These are phyloP conservation scores for Rugosomyces carneus DNA, from an alignment of 1,284 basidiomycete species.

Conservation along the genomic window DNA sequence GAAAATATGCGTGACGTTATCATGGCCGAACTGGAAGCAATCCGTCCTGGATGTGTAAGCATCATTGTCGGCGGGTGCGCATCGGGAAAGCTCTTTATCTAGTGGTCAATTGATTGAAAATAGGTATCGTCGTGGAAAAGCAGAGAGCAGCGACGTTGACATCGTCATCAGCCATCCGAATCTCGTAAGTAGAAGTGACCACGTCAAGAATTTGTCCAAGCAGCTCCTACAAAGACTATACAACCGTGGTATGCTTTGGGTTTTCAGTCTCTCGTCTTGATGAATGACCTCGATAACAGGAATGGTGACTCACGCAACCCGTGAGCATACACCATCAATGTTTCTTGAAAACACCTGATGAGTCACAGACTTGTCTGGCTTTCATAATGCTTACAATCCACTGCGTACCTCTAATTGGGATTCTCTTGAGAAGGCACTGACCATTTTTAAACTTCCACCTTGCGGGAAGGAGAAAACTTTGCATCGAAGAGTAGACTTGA, in stretches of 20 bases:
- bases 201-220: conserved; percentile 45
- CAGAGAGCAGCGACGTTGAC: conserved; percentile 69
- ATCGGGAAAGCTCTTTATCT: not conserved
- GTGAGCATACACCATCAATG: conserved; percentile 34
- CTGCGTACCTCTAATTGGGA: conserved; percentile 56
- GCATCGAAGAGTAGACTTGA: conserved; percentile 67
- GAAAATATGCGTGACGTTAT: conserved; percentile 59
- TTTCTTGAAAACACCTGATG: not conserved
- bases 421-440: conserved; percentile 65
- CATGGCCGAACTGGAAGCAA: conserved; percentile 45
- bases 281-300: conserved; percentile 30
- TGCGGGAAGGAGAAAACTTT: conserved; percentile 24
- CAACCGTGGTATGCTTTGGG: conserved; percentile 36
- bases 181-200: conserved; percentile 30
- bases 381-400: conserved; percentile 42
- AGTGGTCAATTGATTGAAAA: not conserved
- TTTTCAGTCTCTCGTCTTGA: not conserved
- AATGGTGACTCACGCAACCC: conserved; percentile 62
- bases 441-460: conserved; percentile 56
- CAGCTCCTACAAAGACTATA: conserved; percentile 48
- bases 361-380: conserved; percentile 48
- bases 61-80: conserved; percentile 69
- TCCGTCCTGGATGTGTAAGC: conserved; percentile 56
- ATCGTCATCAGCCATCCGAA: conserved; percentile 71
- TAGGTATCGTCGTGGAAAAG: conserved; percentile 75